Evolutionary conservation across 257 asterid genomes (phyloP).

Genomic region (Petunia axillaris): DNA sequence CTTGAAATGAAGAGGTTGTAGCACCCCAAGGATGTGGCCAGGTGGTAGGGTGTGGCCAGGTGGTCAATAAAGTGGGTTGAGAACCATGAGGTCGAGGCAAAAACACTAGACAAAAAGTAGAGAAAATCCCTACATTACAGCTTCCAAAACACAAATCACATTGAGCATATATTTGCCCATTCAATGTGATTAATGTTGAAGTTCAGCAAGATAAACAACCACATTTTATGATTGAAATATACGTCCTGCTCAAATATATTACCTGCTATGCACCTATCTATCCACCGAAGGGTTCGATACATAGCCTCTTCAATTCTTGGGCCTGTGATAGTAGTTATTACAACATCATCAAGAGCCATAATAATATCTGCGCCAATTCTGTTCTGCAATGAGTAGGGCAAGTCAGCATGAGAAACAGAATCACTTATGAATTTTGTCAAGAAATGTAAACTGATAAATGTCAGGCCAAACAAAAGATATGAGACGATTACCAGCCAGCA

Average conservation of each 20-base stretch:
- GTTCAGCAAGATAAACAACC: constrained; percentile 12
- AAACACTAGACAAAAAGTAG: not conserved
- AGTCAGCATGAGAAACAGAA: constrained; percentile 23
- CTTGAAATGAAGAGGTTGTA: not conserved
- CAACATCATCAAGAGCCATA: constrained; percentile 99
- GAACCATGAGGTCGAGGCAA: too few species aligned
- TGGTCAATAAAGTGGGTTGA: too few species aligned
- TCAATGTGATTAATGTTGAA: constrained; percentile 4
- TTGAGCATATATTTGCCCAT: not conserved
- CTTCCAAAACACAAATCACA: not conserved
- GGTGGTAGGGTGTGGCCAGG: too few species aligned
- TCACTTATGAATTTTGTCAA: constrained; percentile 1
- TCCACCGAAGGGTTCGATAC: constrained; percentile 99
- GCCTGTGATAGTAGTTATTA: constrained; percentile 93
- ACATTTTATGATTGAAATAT: not conserved
- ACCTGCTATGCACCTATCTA: constrained; percentile 98
- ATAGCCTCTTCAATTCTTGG: constrained; percentile 96
- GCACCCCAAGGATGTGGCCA: too few species aligned
- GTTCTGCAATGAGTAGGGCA: constrained; percentile 59
- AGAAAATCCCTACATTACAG: not conserved
- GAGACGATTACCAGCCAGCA: constrained; percentile 9
- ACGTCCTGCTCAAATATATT: constrained; percentile 23
- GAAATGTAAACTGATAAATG: constrained; percentile 18
- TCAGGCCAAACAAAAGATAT: not conserved
- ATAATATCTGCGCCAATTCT: constrained; percentile 98